Percentiles rank a stretch among this genome's conserved stretches.
Evolutionary conservation across 805 yeast species (phyloP).

Genomic region (Metschnikowia cerradonensis): DNA sequence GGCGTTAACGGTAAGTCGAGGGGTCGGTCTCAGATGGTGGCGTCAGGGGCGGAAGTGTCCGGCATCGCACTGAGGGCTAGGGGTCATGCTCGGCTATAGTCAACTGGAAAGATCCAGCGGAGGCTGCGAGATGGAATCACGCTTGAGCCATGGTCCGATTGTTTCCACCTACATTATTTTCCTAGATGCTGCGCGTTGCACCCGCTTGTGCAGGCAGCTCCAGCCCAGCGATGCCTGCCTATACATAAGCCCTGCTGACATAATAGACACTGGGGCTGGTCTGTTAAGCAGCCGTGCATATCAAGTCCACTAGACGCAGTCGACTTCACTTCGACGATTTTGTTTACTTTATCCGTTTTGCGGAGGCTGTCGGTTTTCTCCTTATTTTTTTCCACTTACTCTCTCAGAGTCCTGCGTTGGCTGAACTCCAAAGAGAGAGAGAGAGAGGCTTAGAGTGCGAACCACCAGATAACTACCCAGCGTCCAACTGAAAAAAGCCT

Average conservation of each 20-base stretch:
- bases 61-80: background rate
- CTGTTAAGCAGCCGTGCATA: background rate
- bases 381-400: too few species aligned
- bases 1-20: background rate
- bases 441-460: too few species aligned
- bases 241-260: too few species aligned
- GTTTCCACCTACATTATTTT: background rate
- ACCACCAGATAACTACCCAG: too few species aligned
- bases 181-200: conserved; percentile 1
- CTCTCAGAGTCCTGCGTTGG: too few species aligned
- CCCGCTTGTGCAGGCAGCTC: background rate
- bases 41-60: background rate
- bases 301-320: too few species aligned
- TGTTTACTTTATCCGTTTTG: too few species aligned
- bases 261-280: background rate
- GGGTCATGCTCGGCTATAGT: background rate
- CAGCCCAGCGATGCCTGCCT: background rate
- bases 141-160: background rate
- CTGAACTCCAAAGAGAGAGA: too few species aligned
- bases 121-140: background rate
- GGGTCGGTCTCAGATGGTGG: background rate
- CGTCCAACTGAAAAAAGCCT: too few species aligned
- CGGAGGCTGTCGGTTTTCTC: too few species aligned
- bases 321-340: too few species aligned
- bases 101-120: background rate